Conservation (phyloP, 2,329 filamentous ascomycete genomes). For the Cytospora piceicola region DNA sequence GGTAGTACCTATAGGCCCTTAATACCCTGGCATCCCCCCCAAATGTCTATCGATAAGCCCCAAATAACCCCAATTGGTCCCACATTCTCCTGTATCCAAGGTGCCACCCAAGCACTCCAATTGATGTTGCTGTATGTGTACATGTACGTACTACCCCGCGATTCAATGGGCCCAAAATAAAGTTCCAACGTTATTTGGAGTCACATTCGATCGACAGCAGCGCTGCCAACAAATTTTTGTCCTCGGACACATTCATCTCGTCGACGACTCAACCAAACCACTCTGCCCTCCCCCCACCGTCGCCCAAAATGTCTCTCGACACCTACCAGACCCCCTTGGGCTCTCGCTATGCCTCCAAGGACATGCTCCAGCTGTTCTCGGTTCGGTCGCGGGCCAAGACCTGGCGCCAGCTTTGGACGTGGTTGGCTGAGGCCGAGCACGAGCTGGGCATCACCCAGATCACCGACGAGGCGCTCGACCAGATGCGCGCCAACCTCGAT, state of each 20-base stretch:
- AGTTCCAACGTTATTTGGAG: slow-evolving; percentile 21
- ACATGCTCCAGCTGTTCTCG: slow-evolving; percentile 82
- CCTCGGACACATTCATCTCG: too few relatives aligned
- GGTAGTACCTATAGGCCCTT: too few relatives aligned
- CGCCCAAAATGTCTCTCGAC: slow-evolving; percentile 40
- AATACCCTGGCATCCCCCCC: too few relatives aligned
- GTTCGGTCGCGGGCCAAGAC: slow-evolving; percentile 73
- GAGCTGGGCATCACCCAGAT: slow-evolving; percentile 77
- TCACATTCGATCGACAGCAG: background rate
- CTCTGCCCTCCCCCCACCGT: too few relatives aligned
- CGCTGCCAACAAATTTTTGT: too few relatives aligned
- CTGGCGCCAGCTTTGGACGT: slow-evolving; percentile 86
- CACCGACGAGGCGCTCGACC: slow-evolving; percentile 71
- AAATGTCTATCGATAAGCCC: slow-evolving; percentile 17
- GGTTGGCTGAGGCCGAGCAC: slow-evolving; percentile 79
- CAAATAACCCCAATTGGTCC: background rate
- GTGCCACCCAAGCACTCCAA: background rate
- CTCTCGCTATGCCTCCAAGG: slow-evolving; percentile 72
- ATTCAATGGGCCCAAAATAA: slow-evolving; percentile 8
- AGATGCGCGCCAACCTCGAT: slow-evolving; percentile 75
- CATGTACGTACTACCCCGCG: slow-evolving; percentile 19
- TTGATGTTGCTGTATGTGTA: too few relatives aligned
- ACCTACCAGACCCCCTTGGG: slow-evolving; percentile 70
- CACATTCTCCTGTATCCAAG: too few relatives aligned
- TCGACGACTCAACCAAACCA: too few relatives aligned